These are phyloP conservation scores for Pyrrhoderma lamaoense DNA, from an alignment of 1,284 basidiomycete species.

Conservation along the genomic window DNA sequence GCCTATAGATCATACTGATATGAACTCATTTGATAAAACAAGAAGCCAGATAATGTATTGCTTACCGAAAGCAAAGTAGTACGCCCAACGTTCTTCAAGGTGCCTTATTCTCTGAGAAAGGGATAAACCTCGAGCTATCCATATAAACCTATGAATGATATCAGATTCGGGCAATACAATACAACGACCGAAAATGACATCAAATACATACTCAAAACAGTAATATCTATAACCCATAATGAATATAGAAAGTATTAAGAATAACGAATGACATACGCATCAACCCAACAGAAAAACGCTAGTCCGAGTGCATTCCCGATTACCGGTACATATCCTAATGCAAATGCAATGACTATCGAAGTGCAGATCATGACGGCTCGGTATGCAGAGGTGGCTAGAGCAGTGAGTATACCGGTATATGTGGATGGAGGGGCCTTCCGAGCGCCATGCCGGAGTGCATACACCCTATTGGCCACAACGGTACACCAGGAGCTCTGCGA, in stretches of 20 bases:
- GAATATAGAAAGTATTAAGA: too few relatives aligned
- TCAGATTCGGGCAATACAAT: background rate
- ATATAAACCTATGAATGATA: slow-evolving; percentile 50
- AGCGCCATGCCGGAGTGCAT: slow-evolving; percentile 56
- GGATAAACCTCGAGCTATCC: slow-evolving; percentile 66
- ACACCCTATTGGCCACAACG: slow-evolving; percentile 64
- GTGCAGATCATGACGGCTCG: slow-evolving; percentile 73
- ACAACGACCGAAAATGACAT: background rate
- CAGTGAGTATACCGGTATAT: slow-evolving; percentile 64
- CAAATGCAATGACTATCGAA: slow-evolving; percentile 62
- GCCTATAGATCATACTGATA: slow-evolving; percentile 30
- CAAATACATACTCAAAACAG: slow-evolving; percentile 68
- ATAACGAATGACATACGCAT: slow-evolving; percentile 70
- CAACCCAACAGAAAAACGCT: slow-evolving; percentile 73
- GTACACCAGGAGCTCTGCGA: slow-evolving; percentile 65
- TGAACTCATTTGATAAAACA: background rate
- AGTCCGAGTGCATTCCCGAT: slow-evolving; percentile 56
- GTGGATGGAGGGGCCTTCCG: slow-evolving; percentile 40
- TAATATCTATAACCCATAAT: slow-evolving; percentile 55
- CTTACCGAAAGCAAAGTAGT: slow-evolving; percentile 74
- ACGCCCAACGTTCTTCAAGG: slow-evolving; percentile 81
- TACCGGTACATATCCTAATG: slow-evolving; percentile 54
- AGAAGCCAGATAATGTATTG: slow-evolving; percentile 13
- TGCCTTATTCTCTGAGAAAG: slow-evolving; percentile 61
- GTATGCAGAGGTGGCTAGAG: slow-evolving; percentile 71